Percentiles rank a stretch among this genome's conserved stretches.
Evolutionary conservation across 179 eudicot genomes (phyloP).

Genomic region (Pouteria campechiana): DNA sequence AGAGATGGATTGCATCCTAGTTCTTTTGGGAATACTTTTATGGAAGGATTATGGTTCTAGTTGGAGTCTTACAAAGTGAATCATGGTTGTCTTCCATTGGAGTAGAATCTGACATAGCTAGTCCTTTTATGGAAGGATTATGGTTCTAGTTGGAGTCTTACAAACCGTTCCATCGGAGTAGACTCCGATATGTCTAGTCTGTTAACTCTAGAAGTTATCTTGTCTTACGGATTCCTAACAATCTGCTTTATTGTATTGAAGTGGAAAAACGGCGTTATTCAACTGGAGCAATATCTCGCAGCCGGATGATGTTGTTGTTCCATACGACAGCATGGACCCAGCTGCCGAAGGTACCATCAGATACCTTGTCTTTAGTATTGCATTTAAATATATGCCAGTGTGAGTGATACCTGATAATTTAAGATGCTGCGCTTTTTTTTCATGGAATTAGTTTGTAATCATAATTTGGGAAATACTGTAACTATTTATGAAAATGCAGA

Average conservation of each 20-base stretch:
- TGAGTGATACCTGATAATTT: neutral
- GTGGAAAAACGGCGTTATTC: conserved; percentile 79
- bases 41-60: neutral
- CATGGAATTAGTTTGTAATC: neutral
- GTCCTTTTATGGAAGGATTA: neutral
- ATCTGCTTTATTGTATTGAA: conserved; percentile 11
- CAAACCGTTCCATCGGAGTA: neutral
- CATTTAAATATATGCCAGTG: neutral
- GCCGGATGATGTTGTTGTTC: conserved; percentile 95
- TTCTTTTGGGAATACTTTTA: too few species aligned
- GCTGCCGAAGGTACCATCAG: conserved; percentile 78
- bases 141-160: too few species aligned
- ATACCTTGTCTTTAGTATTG: neutral
- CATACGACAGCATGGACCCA: conserved; percentile 61
- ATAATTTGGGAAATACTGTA: neutral
- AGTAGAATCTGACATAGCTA: too few species aligned
- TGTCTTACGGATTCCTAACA: too few species aligned
- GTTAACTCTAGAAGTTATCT: too few species aligned
- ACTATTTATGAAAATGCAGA: conserved; percentile 32
- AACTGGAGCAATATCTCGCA: conserved; percentile 99
- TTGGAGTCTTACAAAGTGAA: too few species aligned
- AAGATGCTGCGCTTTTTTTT: neutral
- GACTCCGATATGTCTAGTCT: too few species aligned
- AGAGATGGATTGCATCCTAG: too few species aligned
- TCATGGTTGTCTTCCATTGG: neutral